Evolutionary conservation across 1,284 basidiomycete species (phyloP).

Genomic region (Marasmius fiardii): DNA sequence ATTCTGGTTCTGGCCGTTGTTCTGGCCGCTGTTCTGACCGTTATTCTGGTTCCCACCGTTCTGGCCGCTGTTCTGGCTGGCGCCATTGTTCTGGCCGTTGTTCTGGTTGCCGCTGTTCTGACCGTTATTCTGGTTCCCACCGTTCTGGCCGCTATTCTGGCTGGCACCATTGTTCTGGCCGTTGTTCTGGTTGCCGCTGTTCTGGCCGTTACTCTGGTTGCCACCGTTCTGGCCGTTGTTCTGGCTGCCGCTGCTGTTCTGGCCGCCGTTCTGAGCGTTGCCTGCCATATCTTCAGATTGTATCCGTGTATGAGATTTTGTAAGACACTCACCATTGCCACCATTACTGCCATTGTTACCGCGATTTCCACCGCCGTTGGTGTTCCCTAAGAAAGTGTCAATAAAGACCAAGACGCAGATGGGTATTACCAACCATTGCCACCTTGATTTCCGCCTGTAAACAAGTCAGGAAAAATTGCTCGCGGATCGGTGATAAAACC

Average conservation of each 20-base stretch:
- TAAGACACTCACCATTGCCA: background rate
- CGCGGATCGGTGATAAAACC: background rate
- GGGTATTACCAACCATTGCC: background rate
- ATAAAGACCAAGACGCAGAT: too few relatives aligned
- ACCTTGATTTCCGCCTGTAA: background rate
- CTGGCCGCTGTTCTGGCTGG: background rate
- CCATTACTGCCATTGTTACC: constrained; percentile 13
- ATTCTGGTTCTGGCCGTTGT: constrained; percentile 6
- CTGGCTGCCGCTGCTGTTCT: background rate
- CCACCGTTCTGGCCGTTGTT: background rate
- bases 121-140: background rate
- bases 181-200: background rate
- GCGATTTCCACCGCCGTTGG: constrained; percentile 9
- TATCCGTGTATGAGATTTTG: background rate
- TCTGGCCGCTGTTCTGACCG: background rate
- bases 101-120: too few relatives aligned
- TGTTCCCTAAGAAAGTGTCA: too few relatives aligned
- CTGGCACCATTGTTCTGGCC: background rate
- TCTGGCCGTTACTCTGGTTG: too few relatives aligned
- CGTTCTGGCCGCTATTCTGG: background rate
- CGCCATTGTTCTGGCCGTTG: background rate
- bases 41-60: background rate
- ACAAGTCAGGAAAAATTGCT: background rate
- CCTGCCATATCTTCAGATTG: background rate
- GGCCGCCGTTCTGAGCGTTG: background rate